These are phyloP conservation scores for Erysiphe pulchra DNA, from an alignment of 2,329 filamentous ascomycete genomes.

Conservation along the genomic window DNA sequence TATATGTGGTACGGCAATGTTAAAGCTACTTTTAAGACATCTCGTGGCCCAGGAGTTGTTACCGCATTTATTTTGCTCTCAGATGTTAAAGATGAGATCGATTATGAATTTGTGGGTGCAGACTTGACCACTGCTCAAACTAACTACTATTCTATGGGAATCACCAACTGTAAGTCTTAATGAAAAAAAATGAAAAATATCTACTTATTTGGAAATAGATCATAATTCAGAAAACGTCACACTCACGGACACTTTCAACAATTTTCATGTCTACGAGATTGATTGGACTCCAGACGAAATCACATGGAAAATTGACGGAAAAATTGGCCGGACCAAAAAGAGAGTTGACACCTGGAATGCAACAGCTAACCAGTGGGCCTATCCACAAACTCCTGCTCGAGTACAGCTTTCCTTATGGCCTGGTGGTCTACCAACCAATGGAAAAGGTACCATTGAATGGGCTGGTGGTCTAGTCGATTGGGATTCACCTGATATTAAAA, in stretches of 20 bases:
- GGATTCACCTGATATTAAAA: constrained; percentile 41
- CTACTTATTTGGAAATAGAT: constrained; percentile 22
- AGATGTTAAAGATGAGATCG: constrained; percentile 94
- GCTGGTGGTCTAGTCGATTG: constrained; percentile 17
- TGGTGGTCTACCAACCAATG: constrained; percentile 56
- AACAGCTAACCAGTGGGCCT: constrained; percentile 59
- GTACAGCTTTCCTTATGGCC: constrained; percentile 94
- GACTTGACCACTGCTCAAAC: constrained; percentile 61
- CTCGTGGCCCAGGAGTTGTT: constrained; percentile 69
- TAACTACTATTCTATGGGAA: constrained; percentile 93
- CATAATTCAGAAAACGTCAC: constrained; percentile 49
- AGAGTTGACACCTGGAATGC: constrained; percentile 65
- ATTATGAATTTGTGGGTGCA: constrained; percentile 79
- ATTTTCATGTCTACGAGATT: constrained; percentile 78
- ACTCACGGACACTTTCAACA: constrained; percentile 41
- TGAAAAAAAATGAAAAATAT: constrained; percentile 2
- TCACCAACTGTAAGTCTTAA: constrained; percentile 53
- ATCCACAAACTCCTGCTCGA: constrained; percentile 73
- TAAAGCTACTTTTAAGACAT: constrained; percentile 61
- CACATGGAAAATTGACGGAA: constrained; percentile 68
- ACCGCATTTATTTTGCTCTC: constrained; percentile 89
- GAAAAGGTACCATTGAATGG: constrained; percentile 68
- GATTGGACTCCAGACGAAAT: constrained; percentile 75
- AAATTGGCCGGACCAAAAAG: constrained; percentile 46
- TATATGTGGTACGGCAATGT: constrained; percentile 98